Evolutionary conservation across 306 rosid species (phyloP).

Genomic region (Dryas drummondii): DNA sequence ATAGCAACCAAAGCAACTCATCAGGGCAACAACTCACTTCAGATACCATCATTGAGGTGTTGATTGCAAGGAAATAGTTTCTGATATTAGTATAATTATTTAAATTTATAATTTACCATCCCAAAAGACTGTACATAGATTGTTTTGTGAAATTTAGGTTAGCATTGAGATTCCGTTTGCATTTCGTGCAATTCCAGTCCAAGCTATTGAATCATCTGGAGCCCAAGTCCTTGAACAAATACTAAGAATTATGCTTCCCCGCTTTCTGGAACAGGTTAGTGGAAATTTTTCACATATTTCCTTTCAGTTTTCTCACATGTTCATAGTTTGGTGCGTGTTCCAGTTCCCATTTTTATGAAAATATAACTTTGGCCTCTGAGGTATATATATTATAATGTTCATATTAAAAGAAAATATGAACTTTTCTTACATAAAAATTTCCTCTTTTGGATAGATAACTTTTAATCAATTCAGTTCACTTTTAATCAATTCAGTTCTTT

Average conservation of each 20-base stretch:
- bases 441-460: not conserved
- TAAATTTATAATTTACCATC: not conserved
- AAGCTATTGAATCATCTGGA: conserved; percentile 89
- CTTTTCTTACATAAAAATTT: not conserved
- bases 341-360: not conserved
- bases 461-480: not conserved
- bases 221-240: conserved; percentile 91
- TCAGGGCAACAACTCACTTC: conserved; percentile 65
- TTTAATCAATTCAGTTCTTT: not conserved
- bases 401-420: not conserved
- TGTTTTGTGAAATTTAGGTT: conserved; percentile 56
- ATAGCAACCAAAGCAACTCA: conserved; percentile 37
- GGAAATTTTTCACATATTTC: not conserved
- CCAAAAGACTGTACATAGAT: not conserved
- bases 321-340: not conserved
- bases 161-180: conserved; percentile 81
- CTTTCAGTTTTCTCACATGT: not conserved
- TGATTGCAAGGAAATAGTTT: not conserved
- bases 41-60: conserved; percentile 86
- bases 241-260: conserved; percentile 87
- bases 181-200: conserved; percentile 72
- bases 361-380: not conserved
- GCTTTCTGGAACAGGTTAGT: conserved; percentile 85
- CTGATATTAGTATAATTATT: not conserved
- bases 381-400: not conserved